phyloP scores from a whole-genome alignment of 768 basidiomycete genomes.

The Hortiboletus flavorubellus region DNA sequence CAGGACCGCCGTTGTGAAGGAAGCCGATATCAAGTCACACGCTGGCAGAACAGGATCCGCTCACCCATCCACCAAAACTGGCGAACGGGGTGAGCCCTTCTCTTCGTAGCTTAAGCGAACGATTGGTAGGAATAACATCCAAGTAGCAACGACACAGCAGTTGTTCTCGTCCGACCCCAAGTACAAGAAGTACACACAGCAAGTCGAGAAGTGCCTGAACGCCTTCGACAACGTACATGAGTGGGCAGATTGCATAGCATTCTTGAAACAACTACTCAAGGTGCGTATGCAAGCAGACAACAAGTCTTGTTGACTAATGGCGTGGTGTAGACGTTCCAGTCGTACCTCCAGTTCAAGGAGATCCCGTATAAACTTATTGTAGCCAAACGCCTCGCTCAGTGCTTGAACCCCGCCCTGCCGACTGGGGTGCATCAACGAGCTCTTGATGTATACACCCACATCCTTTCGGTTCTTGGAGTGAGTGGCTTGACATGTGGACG shows the following conservation, averaged over 20 bases:
- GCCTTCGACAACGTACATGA: constrained; percentile 96
- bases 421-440: constrained; percentile 96
- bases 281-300: constrained; percentile 36
- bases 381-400: constrained; percentile 92
- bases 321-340: constrained; percentile 77
- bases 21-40: constrained; percentile 16
- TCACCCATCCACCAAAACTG: constrained; percentile 18
- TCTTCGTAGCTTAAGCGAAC: neutral
- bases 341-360: constrained; percentile 91
- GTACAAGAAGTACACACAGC: constrained; percentile 89
- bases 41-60: constrained; percentile 7
- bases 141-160: constrained; percentile 48
- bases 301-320: neutral
- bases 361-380: constrained; percentile 94
- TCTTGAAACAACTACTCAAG: constrained; percentile 91
- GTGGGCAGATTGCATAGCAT: constrained; percentile 99
- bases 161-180: constrained; percentile 79
- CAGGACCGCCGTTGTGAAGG: constrained; percentile 15
- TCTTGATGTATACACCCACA: constrained; percentile 90
- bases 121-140: neutral
- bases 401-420: constrained; percentile 95
- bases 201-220: constrained; percentile 89
- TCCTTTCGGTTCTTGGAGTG: constrained; percentile 88
- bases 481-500: constrained; percentile 28
- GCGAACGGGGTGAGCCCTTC: constrained; percentile 31